Evolutionary conservation across 108 stramenopile species (phyloP).

Genomic region (Discostella pseudostelligera): DNA sequence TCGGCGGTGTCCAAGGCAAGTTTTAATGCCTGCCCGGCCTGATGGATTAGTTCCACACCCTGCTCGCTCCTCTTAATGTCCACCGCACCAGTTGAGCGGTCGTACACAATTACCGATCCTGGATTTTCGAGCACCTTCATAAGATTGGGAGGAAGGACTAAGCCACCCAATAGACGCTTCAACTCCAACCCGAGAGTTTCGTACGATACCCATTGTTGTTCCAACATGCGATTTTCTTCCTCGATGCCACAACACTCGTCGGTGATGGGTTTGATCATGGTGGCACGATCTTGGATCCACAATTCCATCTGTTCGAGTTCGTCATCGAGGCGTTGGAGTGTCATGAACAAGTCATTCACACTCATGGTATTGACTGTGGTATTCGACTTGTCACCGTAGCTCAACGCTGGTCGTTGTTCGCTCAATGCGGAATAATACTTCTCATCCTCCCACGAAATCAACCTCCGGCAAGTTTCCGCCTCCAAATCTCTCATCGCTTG

Average conservation of each 20-base stretch:
- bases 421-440: constrained; percentile 65
- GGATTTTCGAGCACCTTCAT: constrained; percentile 77
- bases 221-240: constrained; percentile 88
- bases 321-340: constrained; percentile 72
- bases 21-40: constrained; percentile 78
- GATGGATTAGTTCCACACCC: constrained; percentile 74
- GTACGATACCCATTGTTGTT: constrained; percentile 87
- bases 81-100: constrained; percentile 58
- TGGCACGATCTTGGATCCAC: constrained; percentile 81
- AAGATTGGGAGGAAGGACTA: constrained; percentile 59
- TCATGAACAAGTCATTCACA: constrained; percentile 69
- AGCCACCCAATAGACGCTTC: constrained; percentile 68
- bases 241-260: constrained; percentile 88
- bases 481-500: constrained; percentile 85
- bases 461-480: constrained; percentile 82
- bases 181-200: constrained; percentile 75
- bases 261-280: constrained; percentile 85
- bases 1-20: constrained; percentile 75
- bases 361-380: constrained; percentile 68
- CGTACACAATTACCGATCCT: constrained; percentile 68
- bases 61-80: constrained; percentile 74
- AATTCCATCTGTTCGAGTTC: constrained; percentile 81
- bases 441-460: constrained; percentile 92
- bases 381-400: constrained; percentile 17
- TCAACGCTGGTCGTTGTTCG: constrained; percentile 11